Evolutionary conservation across 495 filamentous ascomycete genomes (phyloP).

Genomic region (Hyaloscypha finlandica): DNA sequence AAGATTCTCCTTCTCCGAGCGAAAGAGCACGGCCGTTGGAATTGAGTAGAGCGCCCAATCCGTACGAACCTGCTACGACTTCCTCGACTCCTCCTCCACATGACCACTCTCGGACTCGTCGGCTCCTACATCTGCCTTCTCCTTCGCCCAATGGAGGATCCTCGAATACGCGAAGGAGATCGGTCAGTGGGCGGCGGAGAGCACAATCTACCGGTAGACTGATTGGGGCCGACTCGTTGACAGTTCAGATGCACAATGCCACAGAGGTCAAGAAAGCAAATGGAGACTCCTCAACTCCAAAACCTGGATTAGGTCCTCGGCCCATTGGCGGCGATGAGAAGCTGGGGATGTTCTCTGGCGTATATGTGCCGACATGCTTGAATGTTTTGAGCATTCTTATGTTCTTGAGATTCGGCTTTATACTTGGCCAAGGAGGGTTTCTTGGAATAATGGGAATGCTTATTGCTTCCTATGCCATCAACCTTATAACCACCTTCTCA

Average conservation of each 20-base stretch:
- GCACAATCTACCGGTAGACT: constrained; percentile 11
- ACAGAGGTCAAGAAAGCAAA: constrained; percentile 33
- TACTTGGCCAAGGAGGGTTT: constrained; percentile 76
- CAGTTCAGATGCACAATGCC: constrained; percentile 29
- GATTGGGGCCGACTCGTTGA: constrained; percentile 29
- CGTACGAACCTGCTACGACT: constrained; percentile 38
- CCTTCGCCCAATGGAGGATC: constrained; percentile 10
- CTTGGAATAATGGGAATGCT: constrained; percentile 77
- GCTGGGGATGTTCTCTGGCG: constrained; percentile 74
- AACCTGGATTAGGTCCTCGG: constrained; percentile 44
- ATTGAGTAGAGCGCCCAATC: constrained; percentile 26
- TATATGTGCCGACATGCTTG: constrained; percentile 82
- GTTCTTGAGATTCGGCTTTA: constrained; percentile 83
- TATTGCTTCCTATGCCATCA: constrained; percentile 69
- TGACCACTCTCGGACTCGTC: constrained; percentile 27
- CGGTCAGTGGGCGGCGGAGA: constrained; percentile 19
- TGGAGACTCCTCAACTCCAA: constrained; percentile 25
- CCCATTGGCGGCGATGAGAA: constrained; percentile 55
- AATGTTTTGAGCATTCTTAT: constrained; percentile 94
- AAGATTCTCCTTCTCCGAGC: constrained; percentile 2
- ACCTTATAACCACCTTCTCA: constrained; percentile 82
- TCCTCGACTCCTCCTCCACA: constrained; percentile 27
- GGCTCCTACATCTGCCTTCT: constrained; percentile 16
- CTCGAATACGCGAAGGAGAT: constrained; percentile 10
- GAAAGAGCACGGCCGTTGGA: neutral